Conservation (phyloP, 805 yeast species). For the Kuraishia cidri region DNA sequence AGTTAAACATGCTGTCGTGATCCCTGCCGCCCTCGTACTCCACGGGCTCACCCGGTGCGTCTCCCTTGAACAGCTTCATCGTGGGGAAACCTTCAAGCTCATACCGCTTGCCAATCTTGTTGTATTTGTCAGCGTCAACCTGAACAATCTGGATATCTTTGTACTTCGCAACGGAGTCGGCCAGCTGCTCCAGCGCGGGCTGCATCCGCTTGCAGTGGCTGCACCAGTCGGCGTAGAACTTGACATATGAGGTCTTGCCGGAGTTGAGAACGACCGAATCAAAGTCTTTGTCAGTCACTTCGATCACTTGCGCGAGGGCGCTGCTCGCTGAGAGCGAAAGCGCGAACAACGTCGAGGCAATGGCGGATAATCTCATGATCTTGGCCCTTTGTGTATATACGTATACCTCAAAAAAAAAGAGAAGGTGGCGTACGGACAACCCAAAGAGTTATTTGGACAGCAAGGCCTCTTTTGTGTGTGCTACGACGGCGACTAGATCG, state of each 20-base stretch:
- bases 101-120: conserved; percentile 37
- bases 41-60: conserved; percentile 34
- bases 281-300: conserved; percentile 40
- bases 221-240: conserved; percentile 72
- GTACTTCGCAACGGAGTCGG: conserved; percentile 21
- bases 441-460: neutral
- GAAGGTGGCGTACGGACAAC: neutral
- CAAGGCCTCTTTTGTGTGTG: too few species aligned
- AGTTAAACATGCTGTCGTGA: conserved; percentile 38
- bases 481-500: too few species aligned
- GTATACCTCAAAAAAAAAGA: neutral
- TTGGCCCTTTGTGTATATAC: neutral
- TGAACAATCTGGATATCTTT: conserved; percentile 37
- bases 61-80: conserved; percentile 45
- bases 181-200: conserved; percentile 46
- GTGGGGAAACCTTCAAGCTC: conserved; percentile 61
- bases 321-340: conserved; percentile 1
- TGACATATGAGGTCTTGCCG: conserved; percentile 67
- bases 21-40: conserved; percentile 50
- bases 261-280: conserved; percentile 47
- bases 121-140: conserved; percentile 53
- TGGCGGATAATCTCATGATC: too few species aligned
- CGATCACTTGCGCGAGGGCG: conserved; percentile 22
- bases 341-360: too few species aligned
- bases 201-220: conserved; percentile 52